Base-by-base conservation (phyloP, 257 asterid genomes). In the Solanum clarkiae region DNA sequence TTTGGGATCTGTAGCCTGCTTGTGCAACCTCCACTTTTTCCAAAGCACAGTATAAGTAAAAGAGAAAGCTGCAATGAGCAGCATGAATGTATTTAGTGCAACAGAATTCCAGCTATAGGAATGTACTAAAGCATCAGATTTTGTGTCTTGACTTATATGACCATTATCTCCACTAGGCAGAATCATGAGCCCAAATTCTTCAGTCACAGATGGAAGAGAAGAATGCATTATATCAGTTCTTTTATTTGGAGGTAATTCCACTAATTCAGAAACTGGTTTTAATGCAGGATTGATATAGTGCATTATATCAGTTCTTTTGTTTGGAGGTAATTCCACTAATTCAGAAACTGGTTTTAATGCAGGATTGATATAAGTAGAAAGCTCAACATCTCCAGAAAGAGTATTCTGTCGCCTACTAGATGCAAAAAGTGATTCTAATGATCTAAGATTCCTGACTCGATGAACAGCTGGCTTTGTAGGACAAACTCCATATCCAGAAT, bases 361-460 rank as follows among this genome's bases (percentile, higher is more conserved):
- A 80, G 87, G 85, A 63, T 49, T 81, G 79, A 71, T 86, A 91
- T 26, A 93, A 49, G 83, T 88, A 83, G 95, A 86, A 84, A 88
- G 92, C 80, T 54, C 49, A 40, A 44, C 82, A 26, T 87, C 89
- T 68, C 95, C 95, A 45, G 93, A 92, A 86, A 88, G 91, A 88
- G 92, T 89, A 82, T 84, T 91, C 74, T 87, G 87, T 56, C 86
- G 87, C 86, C 86, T 72, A 69, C 86, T 88, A 59, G 86, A 88
- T 62, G 84, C 36, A 47, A 94, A 88, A 84, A 92, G 90, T 44
- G 91, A 90, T 72, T 91, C 93, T 11, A 91, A 86, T 42, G 95
- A 92, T 85, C 88, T 88, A 51, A 87, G 94, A 83, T 92, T 93
- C 70, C 93, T 94, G 32, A 94, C 62, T 17, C 93, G 94, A 84